Evolutionary conservation across 2,329 filamentous ascomycete species (phyloP), one percentile per base, ranked within the genome.

Genomic region (Didymella keratinophila): DNA sequence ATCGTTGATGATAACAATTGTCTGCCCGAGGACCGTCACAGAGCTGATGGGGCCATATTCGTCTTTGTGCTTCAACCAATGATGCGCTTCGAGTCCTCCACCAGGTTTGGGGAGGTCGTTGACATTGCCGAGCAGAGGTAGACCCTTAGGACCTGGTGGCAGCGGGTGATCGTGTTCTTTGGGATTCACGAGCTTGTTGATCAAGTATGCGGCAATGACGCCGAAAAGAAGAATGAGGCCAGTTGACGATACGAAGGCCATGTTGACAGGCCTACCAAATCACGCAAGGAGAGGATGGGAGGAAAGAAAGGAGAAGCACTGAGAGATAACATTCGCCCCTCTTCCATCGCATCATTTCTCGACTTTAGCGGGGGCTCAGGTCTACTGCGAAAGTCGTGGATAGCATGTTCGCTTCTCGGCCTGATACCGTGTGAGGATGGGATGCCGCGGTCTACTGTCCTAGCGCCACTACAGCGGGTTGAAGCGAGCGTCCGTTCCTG

Each of bases 121-220:
- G 16, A 85, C 61, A 62, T 85, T 86, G 4, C 84, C 84, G 4
- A 86, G 28, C 0, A 86, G 14, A 0, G 82, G 81, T 7, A 81
- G 66, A 0, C 76, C 77, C 36, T 75, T 82, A 0, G 84, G 84
- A 0, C 84, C 84, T 1, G 83, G 84, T 1, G 83, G 84, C 0
- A 83, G 67, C 2, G 73, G 68, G n/a, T 54, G 56, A 6, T 39
- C 61, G 54, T 63, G 34, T 12, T 48, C 60, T 4, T 61, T 61
- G 4, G 44, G 43, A 8, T 45, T 58, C 14, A 52, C 49, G 28
- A 64, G 37, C 36, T 52, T 56, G 20, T 59, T 57, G 25, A 66
- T 50, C 7, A 64, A 18, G 30, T 66, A 67, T 28, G 57, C 60
- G 10, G 28, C 53, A 47, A 59, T 16, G 20, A 63, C 21, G 39